A percentile compares a stretch with the other conserved stretches of the same genome.
These are phyloP conservation scores for Cinnamomum chago DNA, from an alignment of 164 flowering plant species.

Conservation along the genomic window DNA sequence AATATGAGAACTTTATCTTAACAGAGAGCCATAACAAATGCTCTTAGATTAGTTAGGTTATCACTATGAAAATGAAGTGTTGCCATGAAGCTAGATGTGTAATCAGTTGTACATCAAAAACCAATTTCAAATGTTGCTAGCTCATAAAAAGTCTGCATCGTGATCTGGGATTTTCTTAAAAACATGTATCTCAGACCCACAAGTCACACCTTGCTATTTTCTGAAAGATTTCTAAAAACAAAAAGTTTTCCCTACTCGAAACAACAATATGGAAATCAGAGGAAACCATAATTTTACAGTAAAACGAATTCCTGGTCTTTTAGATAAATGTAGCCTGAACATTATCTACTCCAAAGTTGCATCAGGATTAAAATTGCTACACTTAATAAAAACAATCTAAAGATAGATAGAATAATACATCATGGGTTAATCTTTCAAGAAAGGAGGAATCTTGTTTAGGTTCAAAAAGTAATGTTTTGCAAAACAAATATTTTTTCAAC, in stretches of 20 bases:
- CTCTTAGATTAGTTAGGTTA: not conserved
- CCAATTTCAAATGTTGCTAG: too few species aligned
- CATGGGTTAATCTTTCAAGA: not conserved
- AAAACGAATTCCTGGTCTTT: not conserved
- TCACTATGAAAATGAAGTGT: too few species aligned
- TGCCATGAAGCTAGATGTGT: too few species aligned
- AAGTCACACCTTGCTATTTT: too few species aligned
- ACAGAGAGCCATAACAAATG: not conserved
- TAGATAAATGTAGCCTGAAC: not conserved
- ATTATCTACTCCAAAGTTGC: not conserved
- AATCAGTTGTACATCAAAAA: too few species aligned
- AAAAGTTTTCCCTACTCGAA: not conserved
- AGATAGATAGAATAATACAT: not conserved
- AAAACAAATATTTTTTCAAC: too few species aligned
- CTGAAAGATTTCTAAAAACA: too few species aligned
- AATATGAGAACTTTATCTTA: constrained; percentile 1
- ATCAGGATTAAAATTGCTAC: not conserved
- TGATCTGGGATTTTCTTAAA: too few species aligned
- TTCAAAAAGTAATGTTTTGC: not conserved
- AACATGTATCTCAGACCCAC: too few species aligned
- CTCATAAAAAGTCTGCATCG: too few species aligned
- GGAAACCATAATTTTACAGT: not conserved
- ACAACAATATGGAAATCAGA: not conserved
- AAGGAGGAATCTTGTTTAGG: not conserved
- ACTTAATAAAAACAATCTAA: not conserved